These are phyloP conservation scores for Cladobotryum protrusum DNA, from an alignment of 2,329 filamentous ascomycete genomes.

Conservation along the genomic window DNA sequence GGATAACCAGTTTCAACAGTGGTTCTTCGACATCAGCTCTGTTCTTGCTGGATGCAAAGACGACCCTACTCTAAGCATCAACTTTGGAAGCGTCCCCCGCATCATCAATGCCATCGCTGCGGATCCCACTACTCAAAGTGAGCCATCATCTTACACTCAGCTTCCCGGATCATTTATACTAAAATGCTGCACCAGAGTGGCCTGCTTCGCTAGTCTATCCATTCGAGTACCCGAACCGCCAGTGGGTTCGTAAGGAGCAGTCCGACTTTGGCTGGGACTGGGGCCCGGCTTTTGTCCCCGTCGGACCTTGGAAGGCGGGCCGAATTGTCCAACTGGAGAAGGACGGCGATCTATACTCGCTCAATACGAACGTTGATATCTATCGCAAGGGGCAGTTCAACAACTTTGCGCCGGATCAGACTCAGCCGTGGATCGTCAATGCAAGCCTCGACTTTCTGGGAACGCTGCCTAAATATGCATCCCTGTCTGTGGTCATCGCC, in stretches of 20 bases:
- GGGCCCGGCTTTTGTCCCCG: conserved; percentile 55
- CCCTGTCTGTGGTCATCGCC: conserved; percentile 33
- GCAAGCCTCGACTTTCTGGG: conserved; percentile 54
- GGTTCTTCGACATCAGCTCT: conserved; percentile 49
- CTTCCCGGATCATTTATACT: no score
- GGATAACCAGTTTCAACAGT: conserved; percentile 58
- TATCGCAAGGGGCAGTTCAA: conserved; percentile 54
- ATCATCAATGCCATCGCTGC: conserved; percentile 13
- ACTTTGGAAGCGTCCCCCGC: conserved; percentile 17
- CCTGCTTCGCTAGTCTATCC: no score
- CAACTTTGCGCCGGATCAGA: conserved; percentile 51
- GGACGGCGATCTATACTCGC: conserved; percentile 23
- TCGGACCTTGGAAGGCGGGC: conserved; percentile 57
- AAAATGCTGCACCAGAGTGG: no score
- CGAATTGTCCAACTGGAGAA: conserved; percentile 46
- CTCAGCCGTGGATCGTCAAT: conserved; percentile 53
- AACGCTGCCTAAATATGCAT: conserved; percentile 34
- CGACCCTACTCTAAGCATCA: conserved; percentile 13
- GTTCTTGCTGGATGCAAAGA: conserved; percentile 24
- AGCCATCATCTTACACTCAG: no score
- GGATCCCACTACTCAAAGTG: neutral
- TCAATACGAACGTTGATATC: conserved; percentile 47
- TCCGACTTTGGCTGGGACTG: conserved; percentile 61
- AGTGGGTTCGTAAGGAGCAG: conserved; percentile 51
- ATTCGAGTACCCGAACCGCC: conserved; percentile 15